phyloP scores from a whole-genome alignment of 1,284 basidiomycete species.

The Tylopilus sp. region DNA sequence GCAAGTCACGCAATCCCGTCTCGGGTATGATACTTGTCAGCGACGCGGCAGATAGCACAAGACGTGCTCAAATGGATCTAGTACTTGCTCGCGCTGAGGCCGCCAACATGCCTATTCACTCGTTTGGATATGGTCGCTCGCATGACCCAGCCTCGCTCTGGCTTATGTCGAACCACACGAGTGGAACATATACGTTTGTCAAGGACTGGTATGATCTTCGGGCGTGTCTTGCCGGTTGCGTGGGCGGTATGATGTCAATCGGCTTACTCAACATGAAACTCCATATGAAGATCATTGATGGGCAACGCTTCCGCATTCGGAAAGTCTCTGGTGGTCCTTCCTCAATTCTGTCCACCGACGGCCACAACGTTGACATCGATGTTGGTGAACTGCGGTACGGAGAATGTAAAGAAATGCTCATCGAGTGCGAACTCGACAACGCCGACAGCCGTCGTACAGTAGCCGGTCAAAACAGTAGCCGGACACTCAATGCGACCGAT shows the following conservation, averaged over 20 bases:
- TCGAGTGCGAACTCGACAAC: conserved; percentile 90
- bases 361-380: conserved; percentile 92
- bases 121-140: conserved; percentile 92
- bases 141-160: conserved; percentile 98
- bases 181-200: conserved; percentile 96
- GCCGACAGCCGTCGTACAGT: conserved; percentile 46
- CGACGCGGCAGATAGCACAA: conserved; percentile 85
- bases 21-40: conserved; percentile 91
- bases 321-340: conserved; percentile 86
- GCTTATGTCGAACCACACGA: conserved; percentile 97
- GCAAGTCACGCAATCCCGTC: conserved; percentile 86
- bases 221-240: conserved; percentile 83
- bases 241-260: conserved; percentile 93
- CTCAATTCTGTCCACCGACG: conserved; percentile 80
- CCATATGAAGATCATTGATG: conserved; percentile 85
- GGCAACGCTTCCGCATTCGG: conserved; percentile 80
- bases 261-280: conserved; percentile 87
- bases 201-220: conserved; percentile 94
- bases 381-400: conserved; percentile 91
- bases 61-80: conserved; percentile 98
- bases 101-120: conserved; percentile 93
- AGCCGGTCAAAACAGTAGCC: conserved; percentile 24
- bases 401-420: conserved; percentile 89
- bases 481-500: conserved; percentile 67
- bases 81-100: conserved; percentile 95